phyloP scores from a whole-genome alignment of 257 asterid species.

The Gentiana macrophylla region DNA sequence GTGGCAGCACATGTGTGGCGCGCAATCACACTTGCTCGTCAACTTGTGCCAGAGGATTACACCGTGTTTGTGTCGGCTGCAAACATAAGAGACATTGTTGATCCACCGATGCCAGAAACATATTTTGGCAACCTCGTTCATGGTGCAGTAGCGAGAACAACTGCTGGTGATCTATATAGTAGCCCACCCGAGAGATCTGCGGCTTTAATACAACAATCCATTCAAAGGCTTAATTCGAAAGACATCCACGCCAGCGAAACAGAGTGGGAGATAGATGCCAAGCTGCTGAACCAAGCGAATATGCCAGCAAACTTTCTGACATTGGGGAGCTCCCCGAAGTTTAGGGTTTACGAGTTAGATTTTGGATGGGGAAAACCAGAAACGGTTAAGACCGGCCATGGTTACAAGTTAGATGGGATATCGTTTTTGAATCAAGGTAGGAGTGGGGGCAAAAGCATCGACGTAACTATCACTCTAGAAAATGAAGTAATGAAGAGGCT shows the following conservation, averaged over 20 bases:
- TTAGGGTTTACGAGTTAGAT: constrained; percentile 87
- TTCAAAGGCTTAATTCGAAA: constrained; percentile 55
- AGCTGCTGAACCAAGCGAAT: constrained; percentile 57
- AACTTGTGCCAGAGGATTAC: constrained; percentile 63
- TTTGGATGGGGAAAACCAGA: constrained; percentile 93
- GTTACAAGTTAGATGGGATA: too few species aligned
- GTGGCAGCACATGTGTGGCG: constrained; percentile 95
- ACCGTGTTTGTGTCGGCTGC: constrained; percentile 91
- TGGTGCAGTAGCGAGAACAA: constrained; percentile 80
- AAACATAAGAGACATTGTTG: constrained; percentile 72
- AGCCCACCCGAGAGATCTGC: constrained; percentile 58
- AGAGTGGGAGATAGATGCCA: constrained; percentile 63
- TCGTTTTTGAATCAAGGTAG: too few species aligned
- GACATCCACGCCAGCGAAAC: constrained; percentile 48
- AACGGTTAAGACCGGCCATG: not conserved
- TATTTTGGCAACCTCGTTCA: constrained; percentile 95
- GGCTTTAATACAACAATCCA: constrained; percentile 54
- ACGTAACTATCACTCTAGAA: too few species aligned
- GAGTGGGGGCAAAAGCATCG: too few species aligned
- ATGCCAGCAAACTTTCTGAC: constrained; percentile 93
- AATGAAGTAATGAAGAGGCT: constrained; percentile 56
- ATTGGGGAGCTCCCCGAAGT: constrained; percentile 91
- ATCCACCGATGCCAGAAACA: constrained; percentile 89
- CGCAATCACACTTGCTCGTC: constrained; percentile 82
- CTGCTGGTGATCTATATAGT: constrained; percentile 47